Evolutionary conservation across 768 basidiomycete species (phyloP).

Genomic region (Leccinum broughii): DNA sequence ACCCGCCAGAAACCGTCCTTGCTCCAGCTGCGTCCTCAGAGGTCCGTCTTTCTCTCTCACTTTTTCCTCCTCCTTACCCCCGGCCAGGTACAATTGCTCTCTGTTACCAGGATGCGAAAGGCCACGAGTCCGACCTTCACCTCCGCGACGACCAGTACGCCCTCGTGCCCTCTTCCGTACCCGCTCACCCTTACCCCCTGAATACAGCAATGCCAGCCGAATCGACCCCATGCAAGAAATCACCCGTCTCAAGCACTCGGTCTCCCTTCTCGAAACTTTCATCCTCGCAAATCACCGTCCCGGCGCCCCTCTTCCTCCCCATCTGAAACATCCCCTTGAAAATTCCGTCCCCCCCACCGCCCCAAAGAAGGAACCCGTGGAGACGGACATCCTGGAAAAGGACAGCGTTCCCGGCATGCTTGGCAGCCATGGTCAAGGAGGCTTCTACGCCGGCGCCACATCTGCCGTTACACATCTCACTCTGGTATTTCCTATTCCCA

Average conservation of each 20-base stretch:
- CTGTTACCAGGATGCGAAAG: conserved; percentile 77
- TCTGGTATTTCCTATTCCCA: conserved; percentile 41
- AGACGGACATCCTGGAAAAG: conserved; percentile 48
- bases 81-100: conserved; percentile 69
- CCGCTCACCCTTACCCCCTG: conserved; percentile 37
- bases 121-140: conserved; percentile 56
- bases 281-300: conserved; percentile 35
- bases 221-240: conserved; percentile 43
- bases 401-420: conserved; percentile 61
- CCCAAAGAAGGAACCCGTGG: conserved; percentile 55
- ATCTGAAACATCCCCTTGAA: conserved; percentile 30
- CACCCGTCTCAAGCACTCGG: conserved; percentile 41
- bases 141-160: conserved; percentile 54
- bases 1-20: conserved; percentile 71
- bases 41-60: conserved; percentile 43
- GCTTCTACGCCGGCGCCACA: conserved; percentile 79
- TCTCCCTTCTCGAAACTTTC: conserved; percentile 40
- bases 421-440: conserved; percentile 62
- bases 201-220: conserved; percentile 32
- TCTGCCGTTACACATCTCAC: conserved; percentile 70
- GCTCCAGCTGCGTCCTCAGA: conserved; percentile 82
- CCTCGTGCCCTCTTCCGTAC: conserved; percentile 19
- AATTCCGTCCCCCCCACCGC: conserved; percentile 33
- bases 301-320: conserved; percentile 17
- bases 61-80: conserved; percentile 17